Percentiles rank a stretch among this genome's conserved stretches.
These are phyloP conservation scores for Solanum aculeatissimum DNA, from an alignment of 305 asterid genomes.

Conservation along the genomic window DNA sequence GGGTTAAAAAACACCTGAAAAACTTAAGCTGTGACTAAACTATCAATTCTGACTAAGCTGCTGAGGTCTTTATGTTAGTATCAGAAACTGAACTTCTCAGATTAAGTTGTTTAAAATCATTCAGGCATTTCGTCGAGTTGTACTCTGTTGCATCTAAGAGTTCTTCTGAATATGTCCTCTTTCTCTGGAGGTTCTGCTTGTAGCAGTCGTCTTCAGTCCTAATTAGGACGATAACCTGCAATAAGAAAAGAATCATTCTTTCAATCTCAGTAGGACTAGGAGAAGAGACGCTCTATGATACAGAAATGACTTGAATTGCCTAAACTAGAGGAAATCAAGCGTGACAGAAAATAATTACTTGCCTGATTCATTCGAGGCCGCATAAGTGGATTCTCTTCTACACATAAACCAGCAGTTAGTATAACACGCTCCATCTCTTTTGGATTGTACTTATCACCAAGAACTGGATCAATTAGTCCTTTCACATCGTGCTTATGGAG, in stretches of 20 bases:
- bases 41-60: not conserved
- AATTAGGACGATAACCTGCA: constrained; percentile 31
- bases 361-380: constrained; percentile 60
- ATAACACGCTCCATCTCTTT: constrained; percentile 34
- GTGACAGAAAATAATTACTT: constrained; percentile 7
- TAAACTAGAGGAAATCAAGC: not conserved
- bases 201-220: not conserved
- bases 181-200: constrained; percentile 6
- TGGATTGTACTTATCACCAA: constrained; percentile 20
- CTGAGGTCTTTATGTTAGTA: not conserved
- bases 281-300: not conserved
- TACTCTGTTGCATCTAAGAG: constrained; percentile 42
- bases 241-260: not conserved
- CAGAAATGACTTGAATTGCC: not conserved
- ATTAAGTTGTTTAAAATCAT: constrained; percentile 8
- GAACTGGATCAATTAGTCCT: constrained; percentile 38
- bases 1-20: not conserved
- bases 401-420: constrained; percentile 36
- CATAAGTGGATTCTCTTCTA: constrained; percentile 31
- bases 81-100: constrained; percentile 1
- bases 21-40: not conserved
- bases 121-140: constrained; percentile 46
- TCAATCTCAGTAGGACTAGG: not conserved
- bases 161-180: constrained; percentile 50
- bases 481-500: constrained; percentile 23